Percentiles rank a stretch among this genome's conserved stretches.
These are phyloP conservation scores for Rhododendron mucronatum DNA, from an alignment of 148 eudicot species.

Conservation along the genomic window DNA sequence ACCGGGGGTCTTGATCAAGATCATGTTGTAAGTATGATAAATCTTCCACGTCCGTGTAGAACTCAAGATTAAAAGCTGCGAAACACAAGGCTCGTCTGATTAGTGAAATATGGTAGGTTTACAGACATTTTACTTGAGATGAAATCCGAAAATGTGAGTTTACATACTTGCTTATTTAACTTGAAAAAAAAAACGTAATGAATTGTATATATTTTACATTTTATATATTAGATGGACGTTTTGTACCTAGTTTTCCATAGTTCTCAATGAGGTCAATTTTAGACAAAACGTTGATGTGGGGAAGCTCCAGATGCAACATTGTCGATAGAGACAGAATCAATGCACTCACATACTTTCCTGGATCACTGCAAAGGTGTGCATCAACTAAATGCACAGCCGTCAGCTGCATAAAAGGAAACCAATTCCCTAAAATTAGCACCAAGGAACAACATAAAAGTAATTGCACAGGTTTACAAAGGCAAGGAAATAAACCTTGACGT, in stretches of 20 bases:
- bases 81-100: slow-evolving; percentile 10
- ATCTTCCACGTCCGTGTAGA: slow-evolving; percentile 90
- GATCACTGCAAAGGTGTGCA: slow-evolving; percentile 94
- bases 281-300: slow-evolving; percentile 89
- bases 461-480: not conserved
- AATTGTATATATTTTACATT: not conserved
- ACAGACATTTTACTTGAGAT: not conserved
- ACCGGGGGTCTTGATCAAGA: slow-evolving; percentile 80
- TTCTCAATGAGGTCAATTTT: slow-evolving; percentile 91
- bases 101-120: not conserved
- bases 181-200: not conserved
- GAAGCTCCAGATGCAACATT: slow-evolving; percentile 96
- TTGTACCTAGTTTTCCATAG: slow-evolving; percentile 83
- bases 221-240: not conserved
- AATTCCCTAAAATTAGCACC: not conserved
- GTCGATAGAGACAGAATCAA: slow-evolving; percentile 86
- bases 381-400: slow-evolving; percentile 89
- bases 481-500: not conserved
- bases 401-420: slow-evolving; percentile 49
- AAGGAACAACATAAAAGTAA: not conserved
- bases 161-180: not conserved
- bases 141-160: not conserved
- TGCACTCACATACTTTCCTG: slow-evolving; percentile 91
- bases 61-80: slow-evolving; percentile 94
- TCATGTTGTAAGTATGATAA: slow-evolving; percentile 65